Conservation (phyloP, 2,329 filamentous ascomycete genomes). For the Onygenales sp. region DNA sequence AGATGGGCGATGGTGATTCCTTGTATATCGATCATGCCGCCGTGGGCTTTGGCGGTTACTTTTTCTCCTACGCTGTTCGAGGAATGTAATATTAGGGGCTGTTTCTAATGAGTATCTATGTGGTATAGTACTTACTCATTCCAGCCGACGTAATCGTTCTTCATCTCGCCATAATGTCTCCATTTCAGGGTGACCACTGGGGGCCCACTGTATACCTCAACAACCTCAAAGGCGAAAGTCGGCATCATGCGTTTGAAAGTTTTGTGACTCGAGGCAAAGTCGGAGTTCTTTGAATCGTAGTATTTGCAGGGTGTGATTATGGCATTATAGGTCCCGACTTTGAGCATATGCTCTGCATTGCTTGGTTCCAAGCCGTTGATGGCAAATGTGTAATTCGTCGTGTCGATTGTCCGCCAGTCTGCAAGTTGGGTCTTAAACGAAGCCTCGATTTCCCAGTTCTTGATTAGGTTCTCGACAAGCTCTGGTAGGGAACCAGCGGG, state of each 20-base stretch:
- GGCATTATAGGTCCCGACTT: slow-evolving; percentile 60
- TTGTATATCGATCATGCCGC: slow-evolving; percentile 52
- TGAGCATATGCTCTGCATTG: slow-evolving; percentile 54
- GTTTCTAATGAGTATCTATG: no score
- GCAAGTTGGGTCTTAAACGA: slow-evolving; percentile 53
- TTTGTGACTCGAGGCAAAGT: slow-evolving; percentile 58
- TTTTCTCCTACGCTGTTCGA: slow-evolving; percentile 50
- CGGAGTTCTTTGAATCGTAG: slow-evolving; percentile 52
- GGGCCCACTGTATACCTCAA: slow-evolving; percentile 58
- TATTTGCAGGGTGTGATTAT: slow-evolving; percentile 55
- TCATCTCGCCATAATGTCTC: slow-evolving; percentile 61
- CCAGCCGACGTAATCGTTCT: slow-evolving; percentile 55
- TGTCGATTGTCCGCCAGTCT: slow-evolving; percentile 59
- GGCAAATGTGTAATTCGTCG: slow-evolving; percentile 50
- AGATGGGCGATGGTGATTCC: slow-evolving; percentile 54
- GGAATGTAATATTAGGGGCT: slow-evolving; percentile 12
- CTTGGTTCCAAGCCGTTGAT: slow-evolving; percentile 53
- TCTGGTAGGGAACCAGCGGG: slow-evolving; percentile 46
- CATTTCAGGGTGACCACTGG: slow-evolving; percentile 55
- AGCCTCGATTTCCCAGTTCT: slow-evolving; percentile 65
- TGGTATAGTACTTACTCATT: slow-evolving; percentile 44
- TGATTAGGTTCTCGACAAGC: slow-evolving; percentile 60
- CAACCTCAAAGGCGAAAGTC: slow-evolving; percentile 60
- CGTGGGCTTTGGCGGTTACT: slow-evolving; percentile 52
- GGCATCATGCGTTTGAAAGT: slow-evolving; percentile 67